Evolutionary conservation across 2,329 filamentous ascomycete species (phyloP).

Genomic region (Xylaria sp.): DNA sequence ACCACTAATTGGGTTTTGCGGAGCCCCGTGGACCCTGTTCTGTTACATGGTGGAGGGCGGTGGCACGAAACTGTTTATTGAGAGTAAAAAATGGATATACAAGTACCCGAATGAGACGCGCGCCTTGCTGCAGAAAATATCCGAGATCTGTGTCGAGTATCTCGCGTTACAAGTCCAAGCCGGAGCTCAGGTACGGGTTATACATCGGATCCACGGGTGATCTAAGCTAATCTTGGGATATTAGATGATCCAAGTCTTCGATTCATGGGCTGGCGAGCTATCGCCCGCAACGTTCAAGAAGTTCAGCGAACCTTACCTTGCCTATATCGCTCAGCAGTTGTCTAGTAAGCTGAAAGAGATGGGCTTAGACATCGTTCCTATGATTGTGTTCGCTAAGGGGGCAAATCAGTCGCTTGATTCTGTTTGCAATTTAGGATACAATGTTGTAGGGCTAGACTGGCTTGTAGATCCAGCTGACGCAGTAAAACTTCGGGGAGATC

Average conservation of each 20-base stretch:
- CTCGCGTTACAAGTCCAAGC: conserved; percentile 91
- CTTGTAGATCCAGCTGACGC: conserved; percentile 88
- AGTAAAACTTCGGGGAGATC: conserved; percentile 78
- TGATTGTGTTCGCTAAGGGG: conserved; percentile 98
- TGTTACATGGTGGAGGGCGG: conserved; percentile 99
- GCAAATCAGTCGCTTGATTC: conserved; percentile 94
- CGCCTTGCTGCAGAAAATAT: conserved; percentile 86
- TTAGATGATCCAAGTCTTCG: conserved; percentile 92
- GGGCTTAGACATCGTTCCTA: conserved; percentile 83
- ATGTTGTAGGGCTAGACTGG: conserved; percentile 96
- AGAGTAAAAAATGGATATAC: conserved; percentile 97
- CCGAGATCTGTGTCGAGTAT: conserved; percentile 94
- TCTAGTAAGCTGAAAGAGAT: conserved; percentile 79
- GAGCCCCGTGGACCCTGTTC: conserved; percentile 94
- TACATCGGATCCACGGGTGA: conserved; percentile 18
- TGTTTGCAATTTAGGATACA: conserved; percentile 87
- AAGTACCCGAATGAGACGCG: conserved; percentile 84
- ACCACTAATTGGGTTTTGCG: conserved; percentile 94
- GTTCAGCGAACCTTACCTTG: conserved; percentile 87
- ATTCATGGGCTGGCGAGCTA: conserved; percentile 97
- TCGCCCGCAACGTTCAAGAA: conserved; percentile 83
- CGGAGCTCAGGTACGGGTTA: conserved; percentile 76
- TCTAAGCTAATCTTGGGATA: conserved; percentile 19
- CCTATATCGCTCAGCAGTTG: conserved; percentile 83
- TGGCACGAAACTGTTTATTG: conserved; percentile 92